Evolutionary conservation across 2,329 filamentous ascomycete genomes (phyloP), one percentile per base, ranked within the genome.

Genomic region (Fusarium proliferatum): DNA sequence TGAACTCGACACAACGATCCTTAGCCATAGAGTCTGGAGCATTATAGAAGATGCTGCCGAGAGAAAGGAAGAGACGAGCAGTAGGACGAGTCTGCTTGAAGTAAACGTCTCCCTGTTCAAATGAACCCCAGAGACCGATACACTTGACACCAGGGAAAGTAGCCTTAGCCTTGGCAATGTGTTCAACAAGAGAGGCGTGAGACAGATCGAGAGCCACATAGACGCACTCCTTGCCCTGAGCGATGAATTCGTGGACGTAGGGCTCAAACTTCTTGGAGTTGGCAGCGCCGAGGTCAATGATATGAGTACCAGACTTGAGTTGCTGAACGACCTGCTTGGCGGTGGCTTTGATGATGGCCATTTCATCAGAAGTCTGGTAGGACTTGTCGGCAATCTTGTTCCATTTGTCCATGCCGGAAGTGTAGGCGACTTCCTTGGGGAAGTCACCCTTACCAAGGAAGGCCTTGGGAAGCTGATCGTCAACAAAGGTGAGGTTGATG

Each of bases 381-480:
- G 75, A 78, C 3, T 43, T 57, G 16, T 72, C 56, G 1, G 76
- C 62, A 1, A 78, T 73, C 0, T 28, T 42, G 0, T 56, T 62
- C 77, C 76, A 78, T 11, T 75, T 66, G 0, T 69, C 61, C 77
- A 78, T 77, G 0, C 69, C 71, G 0, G 61, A 42, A 1, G 68
- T 77, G 58, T 78, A 78, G 13, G 75, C 76, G 6, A 78, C 23
- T n/a, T 78, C 77, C 67, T 78, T 78, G 2, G 77, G 77, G 51
- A 78, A 77, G n/a, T 74, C 73, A 3, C 53, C 74, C 33, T 73
- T 16, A 9, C 59, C n/a, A 12, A 11, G 21, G 28, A 78, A 76
- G 6, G 76, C 76, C 48, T 61, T 58, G 16, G 62, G 61, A 1
- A 78, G 65, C 6, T 77, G 76, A 2, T 68, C 23, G 10, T 73